phyloP scores from a whole-genome alignment of 2,329 filamentous ascomycete genomes.

The Cercospora beticola region DNA sequence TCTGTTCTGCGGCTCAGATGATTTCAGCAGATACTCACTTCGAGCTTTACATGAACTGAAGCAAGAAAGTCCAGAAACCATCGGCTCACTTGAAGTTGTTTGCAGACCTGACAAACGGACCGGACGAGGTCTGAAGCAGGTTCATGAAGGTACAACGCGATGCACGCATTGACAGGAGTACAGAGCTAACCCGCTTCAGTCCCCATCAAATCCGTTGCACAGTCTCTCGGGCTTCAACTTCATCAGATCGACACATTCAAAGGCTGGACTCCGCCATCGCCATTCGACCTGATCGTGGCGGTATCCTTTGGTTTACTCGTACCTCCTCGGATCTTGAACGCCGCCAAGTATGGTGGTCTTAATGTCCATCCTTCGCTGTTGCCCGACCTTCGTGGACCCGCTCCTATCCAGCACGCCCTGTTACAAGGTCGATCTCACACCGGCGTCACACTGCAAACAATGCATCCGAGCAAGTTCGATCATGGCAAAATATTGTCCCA shows the following conservation, averaged over 20 bases:
- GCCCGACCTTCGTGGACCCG: conserved; percentile 73
- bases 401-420: conserved; percentile 83
- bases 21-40: conserved; percentile 80
- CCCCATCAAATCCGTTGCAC: conserved; percentile 68
- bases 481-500: conserved; percentile 73
- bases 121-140: conserved; percentile 64
- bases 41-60: conserved; percentile 61
- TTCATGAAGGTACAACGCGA: conserved; percentile 59
- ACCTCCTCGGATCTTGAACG: conserved; percentile 69
- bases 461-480: conserved; percentile 76
- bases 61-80: conserved; percentile 45
- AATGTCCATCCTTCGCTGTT: conserved; percentile 93
- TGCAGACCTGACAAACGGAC: conserved; percentile 75
- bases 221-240: conserved; percentile 62
- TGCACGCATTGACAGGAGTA: not conserved
- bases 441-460: conserved; percentile 83
- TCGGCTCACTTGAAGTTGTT: conserved; percentile 81
- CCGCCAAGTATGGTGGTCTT: conserved; percentile 76
- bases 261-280: conserved; percentile 68
- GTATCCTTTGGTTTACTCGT: conserved; percentile 94
- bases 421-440: conserved; percentile 61
- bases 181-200: conserved; percentile 6
- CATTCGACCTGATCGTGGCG: conserved; percentile 74
- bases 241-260: conserved; percentile 81
- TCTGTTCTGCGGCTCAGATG: conserved; percentile 91